These are phyloP conservation scores for Samsoniella hepiali DNA, from an alignment of 2,329 filamentous ascomycete species.

Conservation along the genomic window DNA sequence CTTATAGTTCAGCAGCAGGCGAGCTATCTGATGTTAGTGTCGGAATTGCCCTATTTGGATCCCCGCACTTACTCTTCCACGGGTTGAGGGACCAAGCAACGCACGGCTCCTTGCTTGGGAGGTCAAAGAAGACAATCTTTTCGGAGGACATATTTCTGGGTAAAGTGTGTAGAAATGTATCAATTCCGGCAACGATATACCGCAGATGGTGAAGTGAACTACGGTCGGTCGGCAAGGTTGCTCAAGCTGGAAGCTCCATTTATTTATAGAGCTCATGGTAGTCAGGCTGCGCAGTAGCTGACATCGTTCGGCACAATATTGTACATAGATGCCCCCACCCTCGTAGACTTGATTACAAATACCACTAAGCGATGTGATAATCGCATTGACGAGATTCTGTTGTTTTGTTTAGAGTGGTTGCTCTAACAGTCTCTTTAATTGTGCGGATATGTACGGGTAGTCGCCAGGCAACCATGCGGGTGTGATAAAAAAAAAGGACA, in stretches of 20 bases:
- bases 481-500: too few relatives aligned
- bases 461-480: too few relatives aligned
- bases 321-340: constrained; percentile 1
- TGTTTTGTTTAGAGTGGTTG: too few relatives aligned
- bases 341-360: neutral
- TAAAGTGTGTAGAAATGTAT: neutral
- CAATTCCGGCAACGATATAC: neutral
- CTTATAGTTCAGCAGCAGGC: constrained; percentile 66
- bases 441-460: too few relatives aligned
- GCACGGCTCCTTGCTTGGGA: constrained; percentile 50
- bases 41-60: neutral
- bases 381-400: neutral
- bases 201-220: neutral
- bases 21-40: constrained; percentile 43
- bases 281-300: neutral
- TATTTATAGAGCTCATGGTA: neutral
- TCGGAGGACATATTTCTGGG: neutral
- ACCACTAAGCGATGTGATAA: neutral
- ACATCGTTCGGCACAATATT: neutral
- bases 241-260: neutral
- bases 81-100: constrained; percentile 64
- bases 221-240: neutral
- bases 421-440: neutral
- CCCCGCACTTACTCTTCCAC: constrained; percentile 58
- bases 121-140: constrained; percentile 57